phyloP scores from a whole-genome alignment of 148 eudicot species.

The Hydrangea macrophylla region DNA sequence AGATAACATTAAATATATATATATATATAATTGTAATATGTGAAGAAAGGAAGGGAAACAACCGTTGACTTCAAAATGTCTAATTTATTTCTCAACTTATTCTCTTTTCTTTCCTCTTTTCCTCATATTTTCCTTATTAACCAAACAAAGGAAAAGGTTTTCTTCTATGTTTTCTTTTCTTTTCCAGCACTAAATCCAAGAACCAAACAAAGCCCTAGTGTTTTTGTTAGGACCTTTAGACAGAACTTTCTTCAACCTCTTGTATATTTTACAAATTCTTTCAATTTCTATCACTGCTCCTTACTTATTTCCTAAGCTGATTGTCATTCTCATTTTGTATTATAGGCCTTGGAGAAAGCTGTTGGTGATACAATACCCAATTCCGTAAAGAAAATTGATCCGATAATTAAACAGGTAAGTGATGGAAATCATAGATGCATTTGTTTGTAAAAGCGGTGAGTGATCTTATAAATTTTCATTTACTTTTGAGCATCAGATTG shows the following conservation, averaged over 20 bases:
- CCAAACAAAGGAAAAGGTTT: too few relatives aligned
- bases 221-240: constrained; percentile 5
- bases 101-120: too few relatives aligned
- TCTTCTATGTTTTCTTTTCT: neutral
- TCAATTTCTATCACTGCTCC: neutral
- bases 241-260: neutral
- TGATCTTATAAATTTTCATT: constrained; percentile 23
- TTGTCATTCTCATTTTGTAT: constrained; percentile 8
- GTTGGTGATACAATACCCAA: constrained; percentile 60
- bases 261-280: neutral
- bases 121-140: too few relatives aligned
- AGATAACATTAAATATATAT: too few relatives aligned
- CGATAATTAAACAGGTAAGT: constrained; percentile 70
- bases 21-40: too few relatives aligned
- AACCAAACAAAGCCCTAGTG: too few relatives aligned
- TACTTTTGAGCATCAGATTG: constrained; percentile 59
- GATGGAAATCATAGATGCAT: constrained; percentile 2
- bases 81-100: too few relatives aligned
- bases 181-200: constrained; percentile 1
- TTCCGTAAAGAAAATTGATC: constrained; percentile 62
- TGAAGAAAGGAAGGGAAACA: too few relatives aligned
- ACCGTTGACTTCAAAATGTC: too few relatives aligned
- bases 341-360: constrained; percentile 86
- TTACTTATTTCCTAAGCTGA: neutral
- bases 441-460: constrained; percentile 1